phyloP scores from a whole-genome alignment of 768 basidiomycete genomes.

The Termitomyces sp. region DNA sequence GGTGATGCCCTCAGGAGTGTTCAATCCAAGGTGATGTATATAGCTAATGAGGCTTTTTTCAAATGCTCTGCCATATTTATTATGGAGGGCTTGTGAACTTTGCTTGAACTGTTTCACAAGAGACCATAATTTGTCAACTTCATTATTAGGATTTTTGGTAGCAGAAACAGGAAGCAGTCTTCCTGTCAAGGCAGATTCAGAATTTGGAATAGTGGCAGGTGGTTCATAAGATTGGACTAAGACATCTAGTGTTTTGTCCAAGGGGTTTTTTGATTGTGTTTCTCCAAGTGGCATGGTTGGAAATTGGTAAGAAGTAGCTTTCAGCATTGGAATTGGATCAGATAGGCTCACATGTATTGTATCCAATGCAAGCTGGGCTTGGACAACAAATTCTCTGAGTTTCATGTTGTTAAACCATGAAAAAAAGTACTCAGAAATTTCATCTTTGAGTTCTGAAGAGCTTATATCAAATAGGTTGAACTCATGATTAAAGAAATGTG shows the following conservation, averaged over 20 bases:
- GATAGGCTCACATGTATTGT: neutral
- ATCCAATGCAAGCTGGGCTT: neutral
- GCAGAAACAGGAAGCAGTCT: neutral
- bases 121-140: neutral
- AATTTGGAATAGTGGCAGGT: neutral
- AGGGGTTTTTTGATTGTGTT: neutral
- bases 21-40: neutral
- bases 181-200: neutral
- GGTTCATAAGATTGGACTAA: neutral
- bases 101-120: neutral
- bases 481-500: neutral
- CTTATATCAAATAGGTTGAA: neutral
- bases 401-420: neutral
- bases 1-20: too few species aligned
- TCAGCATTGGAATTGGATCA: neutral
- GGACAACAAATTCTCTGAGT: neutral
- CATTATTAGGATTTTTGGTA: neutral
- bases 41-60: neutral
- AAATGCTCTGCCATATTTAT: neutral
- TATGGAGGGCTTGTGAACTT: neutral
- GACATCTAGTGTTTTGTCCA: neutral
- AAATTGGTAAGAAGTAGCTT: neutral
- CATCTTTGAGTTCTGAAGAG: neutral
- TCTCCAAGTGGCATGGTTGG: neutral
- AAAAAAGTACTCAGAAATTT: neutral